Evolutionary conservation across 169 alveolate genomes (phyloP).

Genomic region (Perkinsus olseni): DNA sequence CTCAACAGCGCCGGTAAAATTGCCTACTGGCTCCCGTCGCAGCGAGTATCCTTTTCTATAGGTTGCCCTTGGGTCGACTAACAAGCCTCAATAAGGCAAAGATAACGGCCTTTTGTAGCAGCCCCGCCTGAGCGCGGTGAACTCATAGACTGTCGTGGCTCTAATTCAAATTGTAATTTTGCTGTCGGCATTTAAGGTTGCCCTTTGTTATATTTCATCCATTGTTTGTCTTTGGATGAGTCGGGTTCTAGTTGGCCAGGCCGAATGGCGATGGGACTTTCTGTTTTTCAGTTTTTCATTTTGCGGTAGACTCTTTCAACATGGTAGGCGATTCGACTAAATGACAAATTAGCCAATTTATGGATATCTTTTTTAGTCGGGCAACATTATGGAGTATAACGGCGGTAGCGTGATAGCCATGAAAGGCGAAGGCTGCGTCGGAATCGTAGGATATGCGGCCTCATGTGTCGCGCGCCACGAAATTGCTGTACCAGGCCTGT

Average conservation of each 20-base stretch:
- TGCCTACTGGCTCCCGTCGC: neutral
- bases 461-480: neutral
- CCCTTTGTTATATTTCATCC: too few relatives aligned
- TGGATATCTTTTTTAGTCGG: neutral
- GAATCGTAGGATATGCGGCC: slow-evolving; percentile 42
- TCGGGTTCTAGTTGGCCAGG: neutral
- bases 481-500: neutral
- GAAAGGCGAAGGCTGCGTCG: slow-evolving; percentile 69
- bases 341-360: neutral
- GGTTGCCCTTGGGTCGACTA: neutral
- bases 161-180: too few relatives aligned
- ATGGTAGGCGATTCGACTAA: neutral
- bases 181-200: too few relatives aligned
- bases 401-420: slow-evolving; percentile 66
- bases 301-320: neutral
- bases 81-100: neutral
- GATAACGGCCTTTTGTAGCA: neutral
- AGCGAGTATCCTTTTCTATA: neutral
- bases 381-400: slow-evolving; percentile 41
- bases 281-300: neutral
- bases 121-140: neutral
- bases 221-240: neutral
- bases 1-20: neutral
- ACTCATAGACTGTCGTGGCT: too few relatives aligned
- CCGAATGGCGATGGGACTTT: neutral